Evolutionary conservation across 345 rosid species (phyloP).

Genomic region (Excoecaria cochinchinensis): DNA sequence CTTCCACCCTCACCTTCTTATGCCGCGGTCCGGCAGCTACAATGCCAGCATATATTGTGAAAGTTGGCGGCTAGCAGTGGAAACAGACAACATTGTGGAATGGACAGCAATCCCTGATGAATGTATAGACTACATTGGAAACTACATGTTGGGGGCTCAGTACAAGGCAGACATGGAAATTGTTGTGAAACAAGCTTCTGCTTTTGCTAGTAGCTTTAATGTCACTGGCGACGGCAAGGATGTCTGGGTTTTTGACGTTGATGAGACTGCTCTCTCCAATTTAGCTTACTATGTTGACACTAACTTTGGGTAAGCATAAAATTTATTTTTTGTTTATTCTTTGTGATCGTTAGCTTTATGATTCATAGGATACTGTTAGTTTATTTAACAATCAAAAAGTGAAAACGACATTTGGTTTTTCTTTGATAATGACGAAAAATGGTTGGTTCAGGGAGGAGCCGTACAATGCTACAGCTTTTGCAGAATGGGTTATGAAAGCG

Average conservation of each 20-base stretch:
- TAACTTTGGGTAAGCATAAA: constrained; percentile 46
- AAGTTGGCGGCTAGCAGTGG: constrained; percentile 71
- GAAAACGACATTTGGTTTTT: no score
- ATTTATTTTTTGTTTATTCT: background rate
- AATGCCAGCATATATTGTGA: constrained; percentile 33
- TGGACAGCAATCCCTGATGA: constrained; percentile 46
- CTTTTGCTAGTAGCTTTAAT: constrained; percentile 26
- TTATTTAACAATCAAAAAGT: no score
- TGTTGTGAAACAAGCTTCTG: constrained; percentile 18
- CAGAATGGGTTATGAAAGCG: constrained; percentile 32
- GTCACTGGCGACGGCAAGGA: constrained; percentile 43
- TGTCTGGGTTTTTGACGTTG: constrained; percentile 60
- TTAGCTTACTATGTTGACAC: constrained; percentile 44
- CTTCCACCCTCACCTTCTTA: constrained; percentile 37
- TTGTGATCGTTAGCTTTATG: background rate
- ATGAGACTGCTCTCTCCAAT: constrained; percentile 62
- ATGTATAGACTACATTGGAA: constrained; percentile 48
- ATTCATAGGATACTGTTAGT: no score
- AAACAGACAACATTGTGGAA: constrained; percentile 46
- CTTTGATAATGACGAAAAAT: background rate
- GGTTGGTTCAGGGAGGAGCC: constrained; percentile 18
- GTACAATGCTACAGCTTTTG: constrained; percentile 23
- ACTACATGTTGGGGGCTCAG: constrained; percentile 45
- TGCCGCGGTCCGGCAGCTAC: constrained; percentile 34
- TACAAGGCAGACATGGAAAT: constrained; percentile 29